Conservation (phyloP, 257 asterid genomes). For the Mitragyna speciosa region DNA sequence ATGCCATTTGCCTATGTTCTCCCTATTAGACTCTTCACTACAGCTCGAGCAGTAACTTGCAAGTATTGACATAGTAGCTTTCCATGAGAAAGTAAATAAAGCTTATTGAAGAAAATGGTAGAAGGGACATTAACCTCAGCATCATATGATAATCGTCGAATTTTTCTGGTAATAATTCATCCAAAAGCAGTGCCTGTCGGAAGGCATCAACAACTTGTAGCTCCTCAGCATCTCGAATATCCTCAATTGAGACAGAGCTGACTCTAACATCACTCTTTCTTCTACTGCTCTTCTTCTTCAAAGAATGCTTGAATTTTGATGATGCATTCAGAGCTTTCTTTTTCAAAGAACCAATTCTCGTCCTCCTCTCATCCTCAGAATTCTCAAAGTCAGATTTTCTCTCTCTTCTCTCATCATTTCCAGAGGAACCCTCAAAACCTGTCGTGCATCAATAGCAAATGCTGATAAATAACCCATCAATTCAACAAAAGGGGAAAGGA, state of each 20-base stretch:
- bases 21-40: neutral
- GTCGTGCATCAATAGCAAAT: conserved; percentile 25
- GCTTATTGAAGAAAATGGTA: conserved; percentile 5
- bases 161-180: conserved; percentile 77
- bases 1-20: neutral
- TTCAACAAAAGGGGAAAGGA: neutral
- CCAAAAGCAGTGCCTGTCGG: conserved; percentile 79
- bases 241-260: conserved; percentile 91
- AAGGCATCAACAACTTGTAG: conserved; percentile 84
- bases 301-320: conserved; percentile 87
- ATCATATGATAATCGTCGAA: conserved; percentile 92
- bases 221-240: conserved; percentile 87
- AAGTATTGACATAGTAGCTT: neutral
- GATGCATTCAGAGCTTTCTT: conserved; percentile 97
- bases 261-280: conserved; percentile 82
- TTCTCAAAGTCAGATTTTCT: conserved; percentile 89
- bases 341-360: conserved; percentile 76
- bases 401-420: conserved; percentile 81
- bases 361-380: conserved; percentile 94
- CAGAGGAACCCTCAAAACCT: conserved; percentile 96
- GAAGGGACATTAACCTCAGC: conserved; percentile 60
- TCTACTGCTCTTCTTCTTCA: conserved; percentile 69
- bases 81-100: neutral
- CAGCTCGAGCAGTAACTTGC: neutral
- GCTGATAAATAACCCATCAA: neutral